Conservation (phyloP, 495 filamentous ascomycete species). For the Melanomma pulvis-pyrius region DNA sequence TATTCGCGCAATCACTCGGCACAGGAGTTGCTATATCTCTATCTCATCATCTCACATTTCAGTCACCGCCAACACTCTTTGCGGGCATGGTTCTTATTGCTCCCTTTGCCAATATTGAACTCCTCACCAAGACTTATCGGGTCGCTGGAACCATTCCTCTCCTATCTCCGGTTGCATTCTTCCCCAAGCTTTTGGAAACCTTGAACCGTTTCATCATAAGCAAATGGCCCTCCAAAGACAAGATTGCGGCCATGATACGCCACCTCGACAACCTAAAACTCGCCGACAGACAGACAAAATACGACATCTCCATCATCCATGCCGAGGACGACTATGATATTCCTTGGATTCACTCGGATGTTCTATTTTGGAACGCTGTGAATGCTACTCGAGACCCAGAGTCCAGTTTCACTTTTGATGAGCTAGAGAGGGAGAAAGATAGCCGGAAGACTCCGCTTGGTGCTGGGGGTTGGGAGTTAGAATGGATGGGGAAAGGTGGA, state of each 20-base stretch:
- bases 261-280: slow-evolving; percentile 21
- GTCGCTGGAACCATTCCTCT: slow-evolving; percentile 52
- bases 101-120: slow-evolving; percentile 51
- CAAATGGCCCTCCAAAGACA: slow-evolving; percentile 40
- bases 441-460: slow-evolving; percentile 47
- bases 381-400: slow-evolving; percentile 42
- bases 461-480: slow-evolving; percentile 52
- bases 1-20: slow-evolving; percentile 41
- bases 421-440: slow-evolving; percentile 45
- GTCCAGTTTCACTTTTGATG: slow-evolving; percentile 43
- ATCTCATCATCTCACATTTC: slow-evolving; percentile 25
- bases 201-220: slow-evolving; percentile 39
- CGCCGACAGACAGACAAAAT: slow-evolving; percentile 1
- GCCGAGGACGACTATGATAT: slow-evolving; percentile 43
- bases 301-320: slow-evolving; percentile 31
- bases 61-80: slow-evolving; percentile 28
- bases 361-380: slow-evolving; percentile 52
- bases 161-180: slow-evolving; percentile 48
- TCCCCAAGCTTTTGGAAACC: slow-evolving; percentile 40
- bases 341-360: slow-evolving; percentile 47
- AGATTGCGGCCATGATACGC: slow-evolving; percentile 31
- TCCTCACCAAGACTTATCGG: slow-evolving; percentile 51
- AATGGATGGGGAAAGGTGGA: slow-evolving; percentile 52
- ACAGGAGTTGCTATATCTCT: slow-evolving; percentile 36
- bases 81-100: slow-evolving; percentile 44